Evolutionary conservation across 768 basidiomycete genomes (phyloP).

Genomic region (Rhodotorula taiwanensis): DNA sequence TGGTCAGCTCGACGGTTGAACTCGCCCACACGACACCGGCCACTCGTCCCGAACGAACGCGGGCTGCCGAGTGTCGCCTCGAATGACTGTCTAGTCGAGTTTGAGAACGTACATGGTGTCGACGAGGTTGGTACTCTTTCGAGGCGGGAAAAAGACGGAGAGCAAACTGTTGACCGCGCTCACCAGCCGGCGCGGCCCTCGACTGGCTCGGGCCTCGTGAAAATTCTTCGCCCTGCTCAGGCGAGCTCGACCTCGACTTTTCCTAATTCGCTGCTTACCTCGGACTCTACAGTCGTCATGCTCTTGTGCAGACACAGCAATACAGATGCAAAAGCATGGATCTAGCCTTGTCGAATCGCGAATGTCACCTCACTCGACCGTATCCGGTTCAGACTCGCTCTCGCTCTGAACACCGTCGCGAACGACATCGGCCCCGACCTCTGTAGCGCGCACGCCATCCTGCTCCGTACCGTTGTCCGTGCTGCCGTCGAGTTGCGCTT

Average conservation of each 20-base stretch:
- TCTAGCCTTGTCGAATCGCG: too few relatives aligned
- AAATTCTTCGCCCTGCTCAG: too few relatives aligned
- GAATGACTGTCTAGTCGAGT: not conserved
- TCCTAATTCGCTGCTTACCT: too few relatives aligned
- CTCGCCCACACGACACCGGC: not conserved
- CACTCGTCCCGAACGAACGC: too few relatives aligned
- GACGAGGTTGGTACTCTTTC: conserved; percentile 22
- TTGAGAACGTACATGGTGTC: conserved; percentile 12
- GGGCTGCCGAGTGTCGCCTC: too few relatives aligned
- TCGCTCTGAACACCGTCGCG: too few relatives aligned
- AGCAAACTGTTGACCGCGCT: not conserved
- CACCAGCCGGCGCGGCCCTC: too few relatives aligned
- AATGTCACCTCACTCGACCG: not conserved
- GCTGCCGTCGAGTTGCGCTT: not conserved
- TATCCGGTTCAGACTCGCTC: conserved; percentile 1
- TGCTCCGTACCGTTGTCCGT: too few relatives aligned
- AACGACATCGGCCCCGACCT: too few relatives aligned
- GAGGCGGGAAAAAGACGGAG: conserved; percentile 21
- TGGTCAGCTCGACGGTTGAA: not conserved
- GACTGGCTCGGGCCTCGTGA: too few relatives aligned
- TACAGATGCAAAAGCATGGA: not conserved
- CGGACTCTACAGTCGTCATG: not conserved
- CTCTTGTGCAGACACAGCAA: not conserved
- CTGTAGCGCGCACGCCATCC: too few relatives aligned
- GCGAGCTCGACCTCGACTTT: not conserved